Base-by-base conservation (phyloP, 495 filamentous ascomycete genomes). In the Rusavskia elegans region DNA sequence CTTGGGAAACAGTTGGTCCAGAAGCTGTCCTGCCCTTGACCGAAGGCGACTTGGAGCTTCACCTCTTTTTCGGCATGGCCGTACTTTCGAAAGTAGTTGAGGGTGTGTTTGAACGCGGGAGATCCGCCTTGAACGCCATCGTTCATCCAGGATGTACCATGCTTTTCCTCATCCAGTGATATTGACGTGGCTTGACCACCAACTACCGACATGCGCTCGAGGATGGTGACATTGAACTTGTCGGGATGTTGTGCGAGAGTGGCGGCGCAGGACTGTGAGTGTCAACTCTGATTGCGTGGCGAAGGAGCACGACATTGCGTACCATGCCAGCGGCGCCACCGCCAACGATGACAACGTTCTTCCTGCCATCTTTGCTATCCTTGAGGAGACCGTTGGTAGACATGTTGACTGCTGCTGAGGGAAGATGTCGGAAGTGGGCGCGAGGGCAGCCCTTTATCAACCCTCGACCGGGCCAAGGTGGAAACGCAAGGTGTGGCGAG, bases 181-280 rank as follows among this genome's bases (percentile, higher is more conserved):
- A 90, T 86, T 3, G 85, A 87, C 38, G 81, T 85, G 1, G 86
- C 86, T 62, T 93, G 86, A 0, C 87, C 85, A n/a, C 87, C 87
- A 49, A 79, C 78, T 49, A 85, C 77, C 36, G 73, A 65, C 29
- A 75, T 74, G 1, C 71, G 74, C 52, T 90, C 85, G 49, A 93
- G 75, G 25, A 90, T 60, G 0, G 84, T 88, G 27, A 90, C 75
- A 36, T 82, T 71, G 63, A 88, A 90, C 50, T 76, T 77, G 36
- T 84, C 76, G 0, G 81, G 82, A 57, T 89, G 83, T 48, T 86
- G 71, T 17, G 84, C 77, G 3, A 93, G 71, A 14, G 83, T 82
- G 19, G 80, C 71, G 9, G 85, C 84, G 59, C 85, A 87, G 17
- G 85, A 83, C 85, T 59, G 16, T 30, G 56, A 35, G 48, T 17